These are phyloP conservation scores for Rhizoctonia solani DNA, from an alignment of 1,284 basidiomycete genomes.

Conservation along the genomic window DNA sequence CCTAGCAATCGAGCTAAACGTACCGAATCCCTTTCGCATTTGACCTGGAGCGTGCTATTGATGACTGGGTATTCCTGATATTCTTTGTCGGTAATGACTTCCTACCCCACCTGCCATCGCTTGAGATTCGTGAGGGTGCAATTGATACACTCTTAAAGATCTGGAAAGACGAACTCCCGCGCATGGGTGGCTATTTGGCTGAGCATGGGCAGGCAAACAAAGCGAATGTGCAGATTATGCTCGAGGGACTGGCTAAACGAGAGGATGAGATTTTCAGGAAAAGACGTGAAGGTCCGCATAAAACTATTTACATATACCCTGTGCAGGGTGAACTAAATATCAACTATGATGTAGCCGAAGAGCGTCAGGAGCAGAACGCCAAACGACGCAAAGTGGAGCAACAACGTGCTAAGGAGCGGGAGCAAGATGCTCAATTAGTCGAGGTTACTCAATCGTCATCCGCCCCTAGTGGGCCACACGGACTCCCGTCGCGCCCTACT, in stretches of 20 bases:
- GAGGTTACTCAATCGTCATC: conserved; percentile 27
- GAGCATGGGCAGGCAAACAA: conserved; percentile 92
- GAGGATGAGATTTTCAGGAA: conserved; percentile 96
- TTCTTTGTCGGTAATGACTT: conserved; percentile 99
- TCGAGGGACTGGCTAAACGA: conserved; percentile 88
- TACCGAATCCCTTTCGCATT: conserved; percentile 86
- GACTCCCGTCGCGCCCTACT: conserved; percentile 61
- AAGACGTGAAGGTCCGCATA: conserved; percentile 81
- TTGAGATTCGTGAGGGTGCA: conserved; percentile 99
- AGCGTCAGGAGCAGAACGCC: conserved; percentile 86
- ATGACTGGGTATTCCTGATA: conserved; percentile 99
- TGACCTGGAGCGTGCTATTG: conserved; percentile 94
- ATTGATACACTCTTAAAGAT: conserved; percentile 96
- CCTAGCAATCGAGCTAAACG: conserved; percentile 91
- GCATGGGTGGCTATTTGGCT: conserved; percentile 97
- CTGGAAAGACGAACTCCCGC: conserved; percentile 90
- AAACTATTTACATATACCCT: neutral
- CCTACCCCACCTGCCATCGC: conserved; percentile 93
- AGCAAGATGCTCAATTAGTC: conserved; percentile 38
- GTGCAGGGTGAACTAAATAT: conserved; percentile 24
- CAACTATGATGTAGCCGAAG: conserved; percentile 67
- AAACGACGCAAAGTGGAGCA: conserved; percentile 86
- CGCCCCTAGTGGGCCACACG: conserved; percentile 46
- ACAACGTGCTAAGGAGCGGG: conserved; percentile 56
- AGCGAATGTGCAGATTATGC: conserved; percentile 86